phyloP scores from a whole-genome alignment of 1,284 basidiomycete species.

The Ceratobasidium sp. region DNA sequence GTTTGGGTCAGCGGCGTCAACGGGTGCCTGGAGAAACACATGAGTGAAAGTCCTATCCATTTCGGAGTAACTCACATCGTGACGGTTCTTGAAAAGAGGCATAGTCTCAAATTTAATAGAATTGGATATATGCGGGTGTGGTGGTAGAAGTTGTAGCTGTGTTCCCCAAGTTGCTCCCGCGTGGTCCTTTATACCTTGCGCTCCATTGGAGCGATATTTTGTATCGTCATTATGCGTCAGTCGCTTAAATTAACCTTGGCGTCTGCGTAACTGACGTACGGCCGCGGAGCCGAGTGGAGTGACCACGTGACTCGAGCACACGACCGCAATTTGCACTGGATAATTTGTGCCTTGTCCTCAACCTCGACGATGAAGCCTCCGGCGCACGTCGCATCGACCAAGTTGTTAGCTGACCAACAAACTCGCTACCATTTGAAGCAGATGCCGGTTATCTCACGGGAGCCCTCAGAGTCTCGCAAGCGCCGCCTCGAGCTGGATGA shows the following conservation, averaged over 20 bases:
- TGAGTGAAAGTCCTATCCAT: background rate
- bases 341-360: conserved; percentile 33
- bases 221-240: conserved; percentile 3
- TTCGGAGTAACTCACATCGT: conserved; percentile 14
- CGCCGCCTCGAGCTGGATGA: conserved; percentile 40
- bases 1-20: conserved; percentile 18
- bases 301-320: conserved; percentile 21
- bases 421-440: conserved; percentile 38
- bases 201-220: background rate
- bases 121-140: conserved; percentile 8
- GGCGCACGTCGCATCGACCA: conserved; percentile 40
- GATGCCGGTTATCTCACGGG: conserved; percentile 23
- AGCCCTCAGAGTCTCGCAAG: conserved; percentile 33
- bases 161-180: background rate
- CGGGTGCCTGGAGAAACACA: background rate
- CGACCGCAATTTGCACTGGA: conserved; percentile 40
- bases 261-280: conserved; percentile 3
- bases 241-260: background rate
- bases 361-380: conserved; percentile 40
- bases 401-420: conserved; percentile 37
- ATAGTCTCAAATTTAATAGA: conserved; percentile 9
- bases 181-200: conserved; percentile 23
- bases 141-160: conserved; percentile 2
- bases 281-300: conserved; percentile 13
- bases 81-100: conserved; percentile 44